Base-by-base conservation (phyloP, 2,329 filamentous ascomycete genomes). In the Colletotrichum cordylinicola region DNA sequence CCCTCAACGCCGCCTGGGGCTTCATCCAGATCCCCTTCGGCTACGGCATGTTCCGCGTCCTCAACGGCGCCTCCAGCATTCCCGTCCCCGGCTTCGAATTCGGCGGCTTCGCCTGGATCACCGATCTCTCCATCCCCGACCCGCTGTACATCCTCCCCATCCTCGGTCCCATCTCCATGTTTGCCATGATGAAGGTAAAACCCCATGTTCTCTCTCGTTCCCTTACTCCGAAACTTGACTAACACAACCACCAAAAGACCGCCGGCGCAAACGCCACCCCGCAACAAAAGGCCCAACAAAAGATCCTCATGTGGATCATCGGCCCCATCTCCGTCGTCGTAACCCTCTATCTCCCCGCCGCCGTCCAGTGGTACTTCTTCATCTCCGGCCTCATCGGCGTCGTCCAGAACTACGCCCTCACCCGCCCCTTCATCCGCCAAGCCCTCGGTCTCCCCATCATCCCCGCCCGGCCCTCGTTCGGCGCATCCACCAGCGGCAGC, bases 61-160 rank as follows among this genome's bases (percentile, higher is more conserved):
- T 98, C 78, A 90, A 91, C 69, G 93, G 90, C 79, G 98, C 98
- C 94, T 85, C 91, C 2, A 84, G 88, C 27, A 86, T 98, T 64
- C 96, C 96, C 6, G 95, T 98, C 7, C 96, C 96, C 0, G 93
- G 92, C 1, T 84, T 98, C 78, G 91, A 94, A 79, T 87, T 86
- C 2, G 94, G 94, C 37, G 93, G 94, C 4, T 85, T 93, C 43
- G 85, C 93, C 55, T 99, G 97, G 97, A 91, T 98, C 79, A 85
- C 87, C 2, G 94, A 98, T 83, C 85, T 99, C 77, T 93, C 95
- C 0, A 82, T 92, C 27, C 84, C 91, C 3, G 97, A 99, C 84
- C 96, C 97, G 0, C 93, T 89, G 80, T 96, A 91, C 79, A 83
- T 97, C 55, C 86, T 98, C 37, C 97, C 97, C 2, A 77, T 91